phyloP scores from a whole-genome alignment of 148 eudicot species.

The Salicornia ramosissima region DNA sequence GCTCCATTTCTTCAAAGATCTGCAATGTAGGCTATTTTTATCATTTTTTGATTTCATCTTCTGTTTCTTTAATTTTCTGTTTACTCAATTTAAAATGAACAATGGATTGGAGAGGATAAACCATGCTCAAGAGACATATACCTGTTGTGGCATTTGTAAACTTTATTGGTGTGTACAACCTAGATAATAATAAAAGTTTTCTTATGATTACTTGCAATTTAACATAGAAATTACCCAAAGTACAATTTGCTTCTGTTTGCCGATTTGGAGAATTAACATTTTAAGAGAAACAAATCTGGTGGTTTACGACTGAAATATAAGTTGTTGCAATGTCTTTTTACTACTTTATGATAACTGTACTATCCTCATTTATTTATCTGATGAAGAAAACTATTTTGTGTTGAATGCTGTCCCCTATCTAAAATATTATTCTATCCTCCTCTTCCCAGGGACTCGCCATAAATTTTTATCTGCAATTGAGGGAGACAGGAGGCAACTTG shows the following conservation, averaged over 20 bases:
- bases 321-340: no score
- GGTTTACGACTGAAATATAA: background rate
- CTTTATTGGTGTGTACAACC: background rate
- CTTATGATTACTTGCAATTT: background rate
- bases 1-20: no score
- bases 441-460: conserved; percentile 39
- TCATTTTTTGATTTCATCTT: no score
- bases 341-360: background rate
- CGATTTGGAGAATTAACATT: background rate
- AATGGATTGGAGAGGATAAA: background rate
- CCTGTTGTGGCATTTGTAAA: background rate
- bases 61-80: no score
- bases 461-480: conserved; percentile 49
- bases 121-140: background rate
- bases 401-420: conserved; percentile 1
- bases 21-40: no score
- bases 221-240: background rate
- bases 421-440: background rate
- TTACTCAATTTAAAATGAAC: no score
- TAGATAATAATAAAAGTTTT: background rate
- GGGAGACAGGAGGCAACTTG: conserved; percentile 47
- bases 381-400: background rate
- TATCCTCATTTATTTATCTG: background rate
- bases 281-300: background rate
- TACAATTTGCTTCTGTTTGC: background rate